Evolutionary conservation across 441 rosid species (phyloP).

Genomic region (Melastoma candidum): DNA sequence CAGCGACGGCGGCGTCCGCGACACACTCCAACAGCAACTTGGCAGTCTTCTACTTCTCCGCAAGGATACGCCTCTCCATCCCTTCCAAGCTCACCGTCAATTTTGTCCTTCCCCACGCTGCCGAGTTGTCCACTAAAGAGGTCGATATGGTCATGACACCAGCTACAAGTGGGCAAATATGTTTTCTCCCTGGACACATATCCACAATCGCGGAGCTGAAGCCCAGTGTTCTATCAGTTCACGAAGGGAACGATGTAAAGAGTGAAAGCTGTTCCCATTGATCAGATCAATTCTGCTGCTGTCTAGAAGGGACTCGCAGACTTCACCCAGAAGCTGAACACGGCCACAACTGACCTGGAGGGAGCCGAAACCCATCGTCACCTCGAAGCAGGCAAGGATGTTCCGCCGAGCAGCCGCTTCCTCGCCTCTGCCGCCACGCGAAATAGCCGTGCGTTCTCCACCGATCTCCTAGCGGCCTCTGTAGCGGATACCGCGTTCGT

Average conservation of each 20-base stretch:
- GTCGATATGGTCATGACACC: conserved; percentile 97
- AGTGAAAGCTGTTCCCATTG: conserved; percentile 77
- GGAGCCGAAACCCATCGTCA: conserved; percentile 94
- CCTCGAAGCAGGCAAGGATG: conserved; percentile 25
- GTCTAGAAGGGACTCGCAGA: conserved; percentile 85
- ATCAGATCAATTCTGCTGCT: conserved; percentile 48
- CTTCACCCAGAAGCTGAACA: conserved; percentile 62
- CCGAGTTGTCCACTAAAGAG: conserved; percentile 59
- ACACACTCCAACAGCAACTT: too few relatives aligned
- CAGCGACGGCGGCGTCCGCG: too few relatives aligned
- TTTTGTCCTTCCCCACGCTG: conserved; percentile 66
- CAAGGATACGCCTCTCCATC: conserved; percentile 12
- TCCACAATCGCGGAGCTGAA: conserved; percentile 84
- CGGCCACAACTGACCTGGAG: conserved; percentile 76
- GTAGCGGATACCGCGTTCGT: conserved; percentile 30
- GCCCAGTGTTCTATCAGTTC: conserved; percentile 75
- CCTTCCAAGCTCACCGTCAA: conserved; percentile 69
- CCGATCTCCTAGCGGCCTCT: conserved; percentile 34
- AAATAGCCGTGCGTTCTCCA: conserved; percentile 34
- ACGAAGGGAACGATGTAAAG: conserved; percentile 52
- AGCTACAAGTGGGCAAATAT: conserved; percentile 90
- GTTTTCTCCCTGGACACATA: conserved; percentile 72
- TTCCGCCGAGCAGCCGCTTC: conserved; percentile 51
- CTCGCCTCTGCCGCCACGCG: conserved; percentile 29
- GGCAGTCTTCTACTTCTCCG: too few relatives aligned